These are phyloP conservation scores for Aspergillus eucalypticola DNA, from an alignment of 2,329 filamentous ascomycete species.

Conservation along the genomic window DNA sequence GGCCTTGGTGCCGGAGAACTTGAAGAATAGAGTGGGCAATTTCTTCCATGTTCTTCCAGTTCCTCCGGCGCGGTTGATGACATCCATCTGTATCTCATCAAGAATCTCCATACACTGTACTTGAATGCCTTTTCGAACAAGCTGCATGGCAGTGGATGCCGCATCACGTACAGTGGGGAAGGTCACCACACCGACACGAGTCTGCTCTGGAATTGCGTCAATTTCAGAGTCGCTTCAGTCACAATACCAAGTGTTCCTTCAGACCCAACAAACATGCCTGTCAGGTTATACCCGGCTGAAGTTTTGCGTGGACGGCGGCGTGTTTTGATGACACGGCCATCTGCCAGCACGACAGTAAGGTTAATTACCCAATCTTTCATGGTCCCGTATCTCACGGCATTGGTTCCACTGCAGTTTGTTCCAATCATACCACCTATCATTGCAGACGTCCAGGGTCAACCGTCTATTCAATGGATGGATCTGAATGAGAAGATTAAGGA, in stretches of 20 bases:
- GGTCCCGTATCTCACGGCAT: constrained; percentile 66
- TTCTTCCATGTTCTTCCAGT: constrained; percentile 52
- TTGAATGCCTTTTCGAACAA: constrained; percentile 66
- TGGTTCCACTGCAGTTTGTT: constrained; percentile 66
- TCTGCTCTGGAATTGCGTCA: constrained; percentile 64
- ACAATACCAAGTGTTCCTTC: constrained; percentile 72
- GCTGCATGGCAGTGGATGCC: constrained; percentile 62
- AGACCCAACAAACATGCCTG: constrained; percentile 66
- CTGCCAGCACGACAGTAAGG: constrained; percentile 68
- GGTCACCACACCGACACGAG: constrained; percentile 65
- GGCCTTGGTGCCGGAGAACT: constrained; percentile 72
- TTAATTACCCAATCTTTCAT: constrained; percentile 77
- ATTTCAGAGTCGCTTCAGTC: constrained; percentile 68
- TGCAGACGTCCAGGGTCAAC: constrained; percentile 72
- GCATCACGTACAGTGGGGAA: constrained; percentile 62
- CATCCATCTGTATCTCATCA: constrained; percentile 64
- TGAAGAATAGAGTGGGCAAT: constrained; percentile 47
- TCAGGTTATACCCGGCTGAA: constrained; percentile 71
- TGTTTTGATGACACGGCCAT: constrained; percentile 69
- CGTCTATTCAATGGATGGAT: constrained; percentile 88
- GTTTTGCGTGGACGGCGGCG: constrained; percentile 66
- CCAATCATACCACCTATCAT: constrained; percentile 63
- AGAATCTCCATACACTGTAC: constrained; percentile 67
- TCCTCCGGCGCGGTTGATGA: constrained; percentile 66
- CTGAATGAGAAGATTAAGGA: constrained; percentile 74